Percentiles rank a stretch among this genome's conserved stretches.
Evolutionary conservation across 1,284 basidiomycete species (phyloP).

Genomic region (Puccinia polysora): DNA sequence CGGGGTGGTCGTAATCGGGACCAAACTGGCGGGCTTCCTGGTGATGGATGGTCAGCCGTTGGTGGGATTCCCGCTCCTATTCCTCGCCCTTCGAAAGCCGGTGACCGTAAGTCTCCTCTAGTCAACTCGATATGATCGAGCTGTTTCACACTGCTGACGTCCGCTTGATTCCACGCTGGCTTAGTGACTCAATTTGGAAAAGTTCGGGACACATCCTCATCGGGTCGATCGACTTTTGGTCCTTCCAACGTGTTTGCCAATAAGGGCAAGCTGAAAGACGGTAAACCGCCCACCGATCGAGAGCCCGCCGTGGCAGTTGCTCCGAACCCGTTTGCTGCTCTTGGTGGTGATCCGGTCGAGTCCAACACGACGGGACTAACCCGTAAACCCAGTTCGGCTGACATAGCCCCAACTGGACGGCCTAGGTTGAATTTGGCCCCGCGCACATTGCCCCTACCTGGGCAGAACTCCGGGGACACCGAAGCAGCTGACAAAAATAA

Average conservation of each 20-base stretch:
- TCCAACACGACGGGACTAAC: not conserved
- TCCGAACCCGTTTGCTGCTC: conserved; percentile 36
- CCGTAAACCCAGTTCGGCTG: conserved; percentile 16
- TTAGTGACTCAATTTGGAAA: conserved; percentile 43
- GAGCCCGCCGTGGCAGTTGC: conserved; percentile 32
- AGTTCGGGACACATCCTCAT: conserved; percentile 37
- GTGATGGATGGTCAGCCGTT: conserved; percentile 34
- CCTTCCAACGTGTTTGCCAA: conserved; percentile 38
- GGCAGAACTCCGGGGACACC: not conserved
- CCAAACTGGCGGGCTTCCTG: conserved; percentile 16
- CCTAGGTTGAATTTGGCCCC: conserved; percentile 37
- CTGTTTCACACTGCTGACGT: not conserved
- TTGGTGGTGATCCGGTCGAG: conserved; percentile 12
- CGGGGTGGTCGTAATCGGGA: conserved; percentile 31
- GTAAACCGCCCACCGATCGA: conserved; percentile 5
- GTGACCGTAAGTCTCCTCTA: conserved; percentile 27
- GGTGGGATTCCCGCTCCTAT: conserved; percentile 22
- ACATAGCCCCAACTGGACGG: conserved; percentile 12
- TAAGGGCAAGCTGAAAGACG: conserved; percentile 38
- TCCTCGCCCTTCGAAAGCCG: conserved; percentile 35
- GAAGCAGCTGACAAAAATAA: conserved; percentile 13
- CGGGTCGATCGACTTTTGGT: conserved; percentile 21
- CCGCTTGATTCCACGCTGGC: not conserved
- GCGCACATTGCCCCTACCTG: conserved; percentile 34
- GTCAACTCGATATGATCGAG: not conserved